A percentile compares a stretch with the other conserved stretches of the same genome.
Conservation (phyloP, 768 basidiomycete species). For the Russula abietina region DNA sequence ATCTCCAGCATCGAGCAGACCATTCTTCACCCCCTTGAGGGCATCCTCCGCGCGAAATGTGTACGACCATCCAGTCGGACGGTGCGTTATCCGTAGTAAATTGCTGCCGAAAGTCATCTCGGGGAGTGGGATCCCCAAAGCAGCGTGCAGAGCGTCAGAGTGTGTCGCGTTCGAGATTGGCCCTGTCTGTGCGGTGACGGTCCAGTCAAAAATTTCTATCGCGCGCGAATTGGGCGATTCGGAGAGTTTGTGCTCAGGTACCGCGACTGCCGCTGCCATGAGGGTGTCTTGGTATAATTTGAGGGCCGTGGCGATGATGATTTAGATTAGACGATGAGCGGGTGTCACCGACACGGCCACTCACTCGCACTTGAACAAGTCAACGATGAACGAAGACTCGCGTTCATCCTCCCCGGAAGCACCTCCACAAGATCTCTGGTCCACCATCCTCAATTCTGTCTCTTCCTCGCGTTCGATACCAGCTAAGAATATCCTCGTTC, state of each 20-base stretch:
- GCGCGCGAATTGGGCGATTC: constrained; percentile 65
- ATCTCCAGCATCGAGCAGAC: constrained; percentile 69
- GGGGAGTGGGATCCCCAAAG: constrained; percentile 73
- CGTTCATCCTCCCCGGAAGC: constrained; percentile 67
- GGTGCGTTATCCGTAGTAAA: constrained; percentile 59
- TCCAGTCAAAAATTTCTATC: constrained; percentile 65
- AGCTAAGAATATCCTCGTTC: constrained; percentile 79
- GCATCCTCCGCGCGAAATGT: constrained; percentile 64
- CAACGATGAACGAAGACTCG: constrained; percentile 32
- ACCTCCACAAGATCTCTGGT: constrained; percentile 84
- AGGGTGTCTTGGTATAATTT: constrained; percentile 23
- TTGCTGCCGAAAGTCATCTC: constrained; percentile 98
- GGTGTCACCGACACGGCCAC: constrained; percentile 6
- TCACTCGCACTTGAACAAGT: background rate
- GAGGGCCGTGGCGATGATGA: constrained; percentile 3
- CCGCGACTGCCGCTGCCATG: constrained; percentile 40
- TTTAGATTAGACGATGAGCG: background rate
- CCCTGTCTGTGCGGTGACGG: constrained; percentile 61
- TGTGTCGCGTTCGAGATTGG: constrained; percentile 77
- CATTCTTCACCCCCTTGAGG: constrained; percentile 65
- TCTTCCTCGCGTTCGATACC: constrained; percentile 75
- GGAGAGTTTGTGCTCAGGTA: constrained; percentile 59
- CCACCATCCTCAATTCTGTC: constrained; percentile 83
- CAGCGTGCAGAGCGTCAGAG: constrained; percentile 59
- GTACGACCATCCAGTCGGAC: constrained; percentile 55